phyloP scores from a whole-genome alignment of 192 early-diverging fungal species.

The Funneliformis geosporum region DNA sequence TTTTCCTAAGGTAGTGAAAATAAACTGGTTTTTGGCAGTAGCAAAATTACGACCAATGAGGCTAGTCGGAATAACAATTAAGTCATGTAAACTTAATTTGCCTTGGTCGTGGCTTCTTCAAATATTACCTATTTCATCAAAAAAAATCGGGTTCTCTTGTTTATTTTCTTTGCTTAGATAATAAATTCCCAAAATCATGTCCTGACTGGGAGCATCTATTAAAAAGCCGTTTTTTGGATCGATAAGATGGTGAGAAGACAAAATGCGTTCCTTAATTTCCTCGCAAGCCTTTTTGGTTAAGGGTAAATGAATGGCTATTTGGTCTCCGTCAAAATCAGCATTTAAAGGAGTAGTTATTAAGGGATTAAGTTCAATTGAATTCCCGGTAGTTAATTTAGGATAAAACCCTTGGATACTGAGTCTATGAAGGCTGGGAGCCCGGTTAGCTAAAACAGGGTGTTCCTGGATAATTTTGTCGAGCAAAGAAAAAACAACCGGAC shows the following conservation, averaged over 20 bases:
- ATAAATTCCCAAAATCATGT: slow-evolving; percentile 25
- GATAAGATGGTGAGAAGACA: background rate
- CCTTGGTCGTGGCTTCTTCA: background rate
- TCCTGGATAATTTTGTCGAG: slow-evolving; percentile 13
- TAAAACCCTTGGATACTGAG: slow-evolving; percentile 20
- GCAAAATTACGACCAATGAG: slow-evolving; percentile 1
- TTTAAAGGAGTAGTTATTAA: slow-evolving; percentile 13
- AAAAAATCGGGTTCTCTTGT: background rate
- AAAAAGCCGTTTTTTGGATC: slow-evolving; percentile 22
- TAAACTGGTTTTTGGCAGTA: background rate
- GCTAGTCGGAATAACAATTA: background rate
- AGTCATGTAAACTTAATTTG: background rate
- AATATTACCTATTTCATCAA: slow-evolving; percentile 1
- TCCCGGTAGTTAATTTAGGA: background rate
- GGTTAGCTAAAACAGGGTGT: slow-evolving; percentile 11
- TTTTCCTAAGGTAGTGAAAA: slow-evolving; percentile 16
- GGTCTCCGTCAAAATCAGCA: slow-evolving; percentile 27
- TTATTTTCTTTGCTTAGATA: background rate
- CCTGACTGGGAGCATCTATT: slow-evolving; percentile 9
- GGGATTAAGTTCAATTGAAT: slow-evolving; percentile 23
- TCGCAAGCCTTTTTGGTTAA: background rate
- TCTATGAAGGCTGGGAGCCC: background rate
- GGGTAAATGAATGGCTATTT: slow-evolving; percentile 11
- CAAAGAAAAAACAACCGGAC: background rate
- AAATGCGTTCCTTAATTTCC: background rate